Base-by-base conservation (phyloP, 805 yeast species). In the Candida coleopterorum region DNA sequence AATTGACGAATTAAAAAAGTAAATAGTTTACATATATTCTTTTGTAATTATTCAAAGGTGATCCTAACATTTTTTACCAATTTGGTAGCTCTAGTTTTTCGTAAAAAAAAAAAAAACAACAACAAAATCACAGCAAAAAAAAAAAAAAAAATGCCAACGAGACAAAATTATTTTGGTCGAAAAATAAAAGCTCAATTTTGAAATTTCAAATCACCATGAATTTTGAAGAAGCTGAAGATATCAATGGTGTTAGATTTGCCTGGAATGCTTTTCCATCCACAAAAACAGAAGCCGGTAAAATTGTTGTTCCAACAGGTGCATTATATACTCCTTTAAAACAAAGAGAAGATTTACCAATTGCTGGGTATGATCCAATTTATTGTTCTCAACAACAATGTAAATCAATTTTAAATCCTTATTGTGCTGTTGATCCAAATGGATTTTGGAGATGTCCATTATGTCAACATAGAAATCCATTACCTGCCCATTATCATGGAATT, bases 221-320 rank as follows among this genome's bases (percentile, higher is more conserved):
- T 47, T 66, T 67, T 44, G 71, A 65, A 52, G 62, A 58, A 43
- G 62, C 69, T 32, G 73, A 68, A 47, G 72, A 68, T 39, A 51
- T 60, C 43, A 67, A 67, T 53, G 72, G 73, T 18, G 62, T 67
- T 26, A 65, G 73, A 39, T 63, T 61, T 34, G 60, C 72, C 10
- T 62, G 84, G 81, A 65, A 70, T 66, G 82, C 85, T 28, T 81
- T 90, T 52, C 98, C 99, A 20, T 79, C 85, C 28, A 81, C 96
- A 25, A 79, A 88, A 48, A 77, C 79, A 28, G 97, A 93, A 60
- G 93, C 96, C 14, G 81, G 81, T 50, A 83, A 93, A 48, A 83
- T 88, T 53, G 94, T 90, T 14, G 89, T 93, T 22, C 98, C 99
- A 9, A 81, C 93, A 25, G 95, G 97, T 28, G 82, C 96, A 38